Conservation (phyloP, 805 yeast genomes). For the Cyberlindnera veronae region DNA sequence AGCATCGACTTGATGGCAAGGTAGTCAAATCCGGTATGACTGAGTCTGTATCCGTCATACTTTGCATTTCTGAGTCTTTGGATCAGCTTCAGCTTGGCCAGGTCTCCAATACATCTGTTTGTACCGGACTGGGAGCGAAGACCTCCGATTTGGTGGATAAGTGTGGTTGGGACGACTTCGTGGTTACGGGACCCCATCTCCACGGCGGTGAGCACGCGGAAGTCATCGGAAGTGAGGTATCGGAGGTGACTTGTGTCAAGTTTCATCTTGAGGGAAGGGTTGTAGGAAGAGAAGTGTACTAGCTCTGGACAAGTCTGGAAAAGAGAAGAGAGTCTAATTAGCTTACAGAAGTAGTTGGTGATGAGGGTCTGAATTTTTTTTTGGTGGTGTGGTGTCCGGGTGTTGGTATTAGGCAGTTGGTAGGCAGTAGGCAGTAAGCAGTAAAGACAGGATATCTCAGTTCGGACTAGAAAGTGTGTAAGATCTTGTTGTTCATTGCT, state of each 20-base stretch:
- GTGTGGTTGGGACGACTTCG: conserved; percentile 86
- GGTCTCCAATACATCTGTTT: conserved; percentile 71
- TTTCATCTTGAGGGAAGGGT: too few relatives aligned
- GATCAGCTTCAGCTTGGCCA: conserved; percentile 82
- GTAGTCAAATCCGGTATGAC: conserved; percentile 89
- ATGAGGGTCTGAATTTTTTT: too few relatives aligned
- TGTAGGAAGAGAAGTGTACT: background rate
- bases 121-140: conserved; percentile 73
- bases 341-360: too few relatives aligned
- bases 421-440: too few relatives aligned
- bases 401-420: too few relatives aligned
- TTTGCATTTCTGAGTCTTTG: conserved; percentile 82
- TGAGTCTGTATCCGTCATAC: conserved; percentile 90
- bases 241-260: conserved; percentile 92
- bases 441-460: too few relatives aligned
- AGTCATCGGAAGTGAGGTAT: conserved; percentile 87
- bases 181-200: conserved; percentile 91
- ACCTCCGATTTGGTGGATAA: conserved; percentile 79
- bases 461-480: too few relatives aligned
- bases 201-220: conserved; percentile 81
- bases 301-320: too few relatives aligned
- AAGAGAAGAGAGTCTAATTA: too few relatives aligned
- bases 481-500: too few relatives aligned
- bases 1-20: conserved; percentile 84
- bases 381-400: too few relatives aligned